Conservation (phyloP, 78 protist species). For the Dictyostelium purpureum region DNA sequence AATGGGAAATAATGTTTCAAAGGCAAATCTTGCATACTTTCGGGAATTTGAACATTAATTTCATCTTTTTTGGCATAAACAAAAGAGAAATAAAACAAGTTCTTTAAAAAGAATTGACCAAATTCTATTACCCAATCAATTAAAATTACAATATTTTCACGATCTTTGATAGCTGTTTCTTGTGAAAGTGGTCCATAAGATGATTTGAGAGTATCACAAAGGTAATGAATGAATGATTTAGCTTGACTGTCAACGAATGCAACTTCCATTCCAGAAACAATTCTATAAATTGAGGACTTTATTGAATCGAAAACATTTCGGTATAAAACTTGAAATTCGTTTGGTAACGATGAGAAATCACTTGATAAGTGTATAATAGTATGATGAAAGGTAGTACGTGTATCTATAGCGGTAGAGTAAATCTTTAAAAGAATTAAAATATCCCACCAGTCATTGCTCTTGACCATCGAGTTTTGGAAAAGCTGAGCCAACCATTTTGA, state of each 20-base stretch:
- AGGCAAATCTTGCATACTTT: not conserved
- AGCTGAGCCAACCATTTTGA: conserved; percentile 39
- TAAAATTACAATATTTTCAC: conserved; percentile 38
- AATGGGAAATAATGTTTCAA: conserved; percentile 25
- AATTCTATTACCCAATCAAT: conserved; percentile 71
- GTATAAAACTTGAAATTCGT: not conserved
- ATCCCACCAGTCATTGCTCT: conserved; percentile 71
- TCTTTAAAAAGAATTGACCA: conserved; percentile 34
- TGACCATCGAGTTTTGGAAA: conserved; percentile 42
- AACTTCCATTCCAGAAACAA: conserved; percentile 47
- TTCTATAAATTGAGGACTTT: conserved; percentile 44
- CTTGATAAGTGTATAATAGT: not conserved
- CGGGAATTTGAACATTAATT: not conserved
- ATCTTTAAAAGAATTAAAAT: conserved; percentile 20
- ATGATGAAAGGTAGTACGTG: conserved; percentile 26
- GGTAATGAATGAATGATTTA: conserved; percentile 36
- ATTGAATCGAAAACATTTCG: conserved; percentile 26
- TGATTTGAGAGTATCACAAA: conserved; percentile 37
- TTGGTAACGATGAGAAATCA: not conserved
- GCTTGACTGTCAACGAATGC: conserved; percentile 62
- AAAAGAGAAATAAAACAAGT: conserved; percentile 6
- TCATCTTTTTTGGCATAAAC: not conserved
- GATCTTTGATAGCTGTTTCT: not conserved
- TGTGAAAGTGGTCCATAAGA: conserved; percentile 1
- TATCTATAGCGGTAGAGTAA: not conserved